These are phyloP conservation scores for Rhododendron vialii DNA, from an alignment of 148 eudicot species.

Conservation along the genomic window DNA sequence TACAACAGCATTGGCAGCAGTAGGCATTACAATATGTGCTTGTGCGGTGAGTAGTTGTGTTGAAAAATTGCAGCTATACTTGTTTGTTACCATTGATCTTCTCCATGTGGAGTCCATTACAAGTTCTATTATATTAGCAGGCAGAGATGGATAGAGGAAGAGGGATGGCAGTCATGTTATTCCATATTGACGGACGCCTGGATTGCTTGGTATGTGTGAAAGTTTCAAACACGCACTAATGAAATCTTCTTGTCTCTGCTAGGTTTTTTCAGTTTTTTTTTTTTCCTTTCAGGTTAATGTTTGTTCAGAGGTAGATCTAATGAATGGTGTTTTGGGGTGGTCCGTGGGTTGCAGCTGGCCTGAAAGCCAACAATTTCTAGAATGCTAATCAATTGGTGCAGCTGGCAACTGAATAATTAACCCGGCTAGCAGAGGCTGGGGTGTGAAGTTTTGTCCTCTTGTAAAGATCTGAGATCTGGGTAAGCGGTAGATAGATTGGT, in stretches of 20 bases:
- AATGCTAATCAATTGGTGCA: conserved; percentile 29
- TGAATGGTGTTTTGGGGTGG: conserved; percentile 86
- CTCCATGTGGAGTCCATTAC: background rate
- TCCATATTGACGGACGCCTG: conserved; percentile 74
- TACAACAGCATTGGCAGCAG: conserved; percentile 55
- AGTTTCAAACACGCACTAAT: background rate
- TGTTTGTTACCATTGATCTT: background rate
- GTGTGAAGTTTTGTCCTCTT: conserved; percentile 40
- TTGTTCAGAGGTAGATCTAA: conserved; percentile 66
- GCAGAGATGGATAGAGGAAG: conserved; percentile 72
- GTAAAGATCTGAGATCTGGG: conserved; percentile 5
- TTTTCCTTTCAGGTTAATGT: conserved; percentile 44
- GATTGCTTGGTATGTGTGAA: conserved; percentile 57
- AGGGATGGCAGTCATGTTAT: conserved; percentile 77
- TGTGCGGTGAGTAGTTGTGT: conserved; percentile 67
- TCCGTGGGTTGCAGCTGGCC: conserved; percentile 92
- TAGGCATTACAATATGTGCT: conserved; percentile 67
- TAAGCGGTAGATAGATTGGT: conserved; percentile 4
- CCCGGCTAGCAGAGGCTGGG: conserved; percentile 22
- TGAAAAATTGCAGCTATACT: background rate
- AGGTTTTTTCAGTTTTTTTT: background rate
- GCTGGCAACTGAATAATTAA: background rate
- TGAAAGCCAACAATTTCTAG: conserved; percentile 38
- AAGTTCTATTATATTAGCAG: conserved; percentile 28
- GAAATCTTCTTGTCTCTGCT: background rate